A percentile compares a stretch with the other conserved stretches of the same genome.
Conservation (phyloP, 371 early-diverging fungal genomes). For the Mucor irregularis region DNA sequence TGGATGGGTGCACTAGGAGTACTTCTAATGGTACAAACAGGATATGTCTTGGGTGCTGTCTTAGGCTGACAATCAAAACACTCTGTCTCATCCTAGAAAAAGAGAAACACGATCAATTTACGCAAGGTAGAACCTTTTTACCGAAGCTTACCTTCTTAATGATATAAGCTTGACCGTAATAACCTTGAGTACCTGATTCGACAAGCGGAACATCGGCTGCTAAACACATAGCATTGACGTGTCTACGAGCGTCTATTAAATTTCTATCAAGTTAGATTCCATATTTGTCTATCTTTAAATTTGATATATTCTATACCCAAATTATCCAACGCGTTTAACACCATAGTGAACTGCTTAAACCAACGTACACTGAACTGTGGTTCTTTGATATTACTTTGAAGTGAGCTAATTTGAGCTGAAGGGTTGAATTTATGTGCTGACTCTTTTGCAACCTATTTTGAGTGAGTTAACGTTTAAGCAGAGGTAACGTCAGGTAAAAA, state of each 20-base stretch:
- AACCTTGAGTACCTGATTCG: slow-evolving; percentile 98
- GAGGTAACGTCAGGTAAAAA: not conserved
- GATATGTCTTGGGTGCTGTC: slow-evolving; percentile 83
- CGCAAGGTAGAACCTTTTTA: slow-evolving; percentile 6
- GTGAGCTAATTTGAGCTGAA: slow-evolving; percentile 68
- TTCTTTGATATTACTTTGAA: slow-evolving; percentile 87
- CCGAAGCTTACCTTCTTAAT: slow-evolving; percentile 68
- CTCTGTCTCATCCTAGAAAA: slow-evolving; percentile 60
- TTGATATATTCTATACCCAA: slow-evolving; percentile 57
- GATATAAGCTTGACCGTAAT: slow-evolving; percentile 93
- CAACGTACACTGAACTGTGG: slow-evolving; percentile 81
- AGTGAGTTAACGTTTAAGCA: not conserved
- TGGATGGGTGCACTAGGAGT: slow-evolving; percentile 97
- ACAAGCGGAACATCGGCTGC: slow-evolving; percentile 88
- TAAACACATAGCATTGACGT: slow-evolving; percentile 97
- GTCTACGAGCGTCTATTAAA: slow-evolving; percentile 82
- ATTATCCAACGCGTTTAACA: slow-evolving; percentile 98
- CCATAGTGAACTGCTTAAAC: slow-evolving; percentile 92
- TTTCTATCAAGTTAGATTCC: no score
- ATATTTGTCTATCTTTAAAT: not conserved
- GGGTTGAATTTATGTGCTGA: slow-evolving; percentile 86
- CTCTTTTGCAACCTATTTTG: slow-evolving; percentile 69
- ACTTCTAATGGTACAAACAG: slow-evolving; percentile 98
- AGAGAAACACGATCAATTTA: not conserved
- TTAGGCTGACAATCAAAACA: slow-evolving; percentile 99